These are phyloP conservation scores for Pyricularia sp. DNA, from an alignment of 2,329 filamentous ascomycete genomes.

Conservation along the genomic window DNA sequence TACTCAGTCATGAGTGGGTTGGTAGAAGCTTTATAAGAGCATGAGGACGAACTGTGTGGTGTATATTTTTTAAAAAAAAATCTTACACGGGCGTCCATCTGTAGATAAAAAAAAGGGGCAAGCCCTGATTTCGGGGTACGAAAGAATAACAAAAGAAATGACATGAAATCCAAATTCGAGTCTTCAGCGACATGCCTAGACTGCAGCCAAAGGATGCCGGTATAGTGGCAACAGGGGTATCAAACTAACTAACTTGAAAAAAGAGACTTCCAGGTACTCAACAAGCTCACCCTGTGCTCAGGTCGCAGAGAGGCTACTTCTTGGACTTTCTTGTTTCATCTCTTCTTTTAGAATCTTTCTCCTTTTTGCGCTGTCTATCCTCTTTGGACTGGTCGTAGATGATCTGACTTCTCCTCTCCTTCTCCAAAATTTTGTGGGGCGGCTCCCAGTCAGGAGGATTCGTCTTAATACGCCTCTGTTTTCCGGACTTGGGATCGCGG, in stretches of 20 bases:
- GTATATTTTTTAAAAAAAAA: not conserved
- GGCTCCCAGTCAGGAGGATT: not conserved
- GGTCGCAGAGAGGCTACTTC: not conserved
- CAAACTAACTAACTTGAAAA: not conserved
- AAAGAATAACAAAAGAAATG: not conserved
- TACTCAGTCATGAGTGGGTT: not conserved
- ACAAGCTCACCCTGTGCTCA: not conserved
- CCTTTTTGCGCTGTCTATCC: constrained; percentile 1
- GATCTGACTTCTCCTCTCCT: not conserved
- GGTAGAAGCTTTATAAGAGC: not conserved
- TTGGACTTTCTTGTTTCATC: not conserved
- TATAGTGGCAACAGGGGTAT: not conserved
- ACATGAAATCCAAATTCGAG: not conserved
- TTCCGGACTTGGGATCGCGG: not conserved
- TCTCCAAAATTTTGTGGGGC: not conserved
- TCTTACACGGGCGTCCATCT: not conserved
- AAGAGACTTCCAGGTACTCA: not conserved
- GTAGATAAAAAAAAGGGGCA: not conserved
- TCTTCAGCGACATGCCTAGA: not conserved
- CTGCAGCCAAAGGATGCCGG: too few species aligned
- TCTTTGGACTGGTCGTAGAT: constrained; percentile 3
- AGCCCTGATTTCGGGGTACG: not conserved
- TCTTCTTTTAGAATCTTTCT: not conserved
- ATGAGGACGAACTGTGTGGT: not conserved
- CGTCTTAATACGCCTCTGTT: not conserved